Percentiles rank a stretch among this genome's conserved stretches.
Evolutionary conservation across 305 asterid species (phyloP).

Genomic region (Rubia tinctorum): DNA sequence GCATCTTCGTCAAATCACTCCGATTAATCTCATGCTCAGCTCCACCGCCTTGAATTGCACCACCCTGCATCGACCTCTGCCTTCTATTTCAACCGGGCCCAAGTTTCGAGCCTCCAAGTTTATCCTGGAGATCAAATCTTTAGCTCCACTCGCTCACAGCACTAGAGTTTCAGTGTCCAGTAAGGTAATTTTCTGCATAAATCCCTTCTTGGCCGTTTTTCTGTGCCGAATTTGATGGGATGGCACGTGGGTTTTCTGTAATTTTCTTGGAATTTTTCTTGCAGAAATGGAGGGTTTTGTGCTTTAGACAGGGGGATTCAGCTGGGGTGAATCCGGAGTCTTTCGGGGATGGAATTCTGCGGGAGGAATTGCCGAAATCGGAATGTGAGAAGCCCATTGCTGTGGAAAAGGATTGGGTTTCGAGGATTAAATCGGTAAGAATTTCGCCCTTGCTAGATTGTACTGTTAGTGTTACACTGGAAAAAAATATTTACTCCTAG

Average conservation of each 20-base stretch:
- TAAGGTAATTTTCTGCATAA: conserved; percentile 44
- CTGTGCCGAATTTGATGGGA: not conserved
- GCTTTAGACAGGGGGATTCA: conserved; percentile 77
- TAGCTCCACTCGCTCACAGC: conserved; percentile 32
- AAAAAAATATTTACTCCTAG: not conserved
- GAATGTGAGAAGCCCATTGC: conserved; percentile 40
- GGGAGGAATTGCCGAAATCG: conserved; percentile 39
- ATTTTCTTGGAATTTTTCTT: conserved; percentile 11
- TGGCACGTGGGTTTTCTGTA: not conserved
- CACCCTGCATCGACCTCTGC: conserved; percentile 45
- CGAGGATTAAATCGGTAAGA: conserved; percentile 46
- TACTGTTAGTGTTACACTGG: not conserved
- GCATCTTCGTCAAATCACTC: conserved; percentile 21
- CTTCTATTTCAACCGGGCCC: conserved; percentile 27
- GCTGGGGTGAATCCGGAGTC: conserved; percentile 45
- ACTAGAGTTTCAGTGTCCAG: conserved; percentile 32
- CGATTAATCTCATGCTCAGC: conserved; percentile 59
- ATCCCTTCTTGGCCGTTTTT: not conserved
- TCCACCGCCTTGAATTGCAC: conserved; percentile 37
- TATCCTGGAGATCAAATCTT: conserved; percentile 28
- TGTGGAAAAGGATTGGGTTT: conserved; percentile 40
- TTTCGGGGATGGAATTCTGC: conserved; percentile 54
- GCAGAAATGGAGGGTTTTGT: conserved; percentile 73
- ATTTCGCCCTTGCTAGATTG: not conserved
- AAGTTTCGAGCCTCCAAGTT: conserved; percentile 43